A percentile compares a stretch with the other conserved stretches of the same genome.
Evolutionary conservation across 768 basidiomycete genomes (phyloP).

Genomic region (Naematelia encephala): DNA sequence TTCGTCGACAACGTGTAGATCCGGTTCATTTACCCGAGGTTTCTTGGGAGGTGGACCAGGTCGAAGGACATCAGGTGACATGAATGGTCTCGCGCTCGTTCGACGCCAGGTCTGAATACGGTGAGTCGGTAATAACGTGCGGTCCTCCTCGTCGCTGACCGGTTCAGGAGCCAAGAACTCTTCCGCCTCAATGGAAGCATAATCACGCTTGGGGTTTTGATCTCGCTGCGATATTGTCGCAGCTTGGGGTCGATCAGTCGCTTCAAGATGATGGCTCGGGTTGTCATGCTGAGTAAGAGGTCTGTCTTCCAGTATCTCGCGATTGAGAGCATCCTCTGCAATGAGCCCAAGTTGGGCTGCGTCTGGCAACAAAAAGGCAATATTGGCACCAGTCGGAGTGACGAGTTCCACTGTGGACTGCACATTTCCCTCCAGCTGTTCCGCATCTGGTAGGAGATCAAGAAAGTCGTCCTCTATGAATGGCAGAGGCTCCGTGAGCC

Average conservation of each 20-base stretch:
- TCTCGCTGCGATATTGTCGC: constrained; percentile 11
- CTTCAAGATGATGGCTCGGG: not conserved
- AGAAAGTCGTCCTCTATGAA: not conserved
- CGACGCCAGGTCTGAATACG: constrained; percentile 1
- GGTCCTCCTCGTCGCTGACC: constrained; percentile 30
- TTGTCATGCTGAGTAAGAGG: not conserved
- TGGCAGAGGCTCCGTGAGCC: not conserved
- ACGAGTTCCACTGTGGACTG: not conserved
- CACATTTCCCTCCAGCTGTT: not conserved
- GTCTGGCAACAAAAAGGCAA: not conserved
- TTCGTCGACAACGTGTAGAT: constrained; percentile 30
- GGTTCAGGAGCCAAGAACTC: constrained; percentile 17
- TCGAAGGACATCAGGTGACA: not conserved
- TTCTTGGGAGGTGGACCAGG: not conserved
- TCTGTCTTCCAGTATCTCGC: not conserved
- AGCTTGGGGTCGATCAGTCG: too few species aligned
- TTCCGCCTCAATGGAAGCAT: constrained; percentile 5
- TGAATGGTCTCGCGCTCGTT: not conserved
- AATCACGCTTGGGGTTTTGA: constrained; percentile 10
- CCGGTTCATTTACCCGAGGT: constrained; percentile 2
- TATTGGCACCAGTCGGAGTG: not conserved
- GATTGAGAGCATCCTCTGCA: not conserved
- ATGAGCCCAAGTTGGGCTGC: not conserved
- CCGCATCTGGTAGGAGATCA: not conserved
- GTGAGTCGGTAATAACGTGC: constrained; percentile 6